Evolutionary conservation across 2,329 filamentous ascomycete genomes (phyloP).

Genomic region (Exophiala bonariae): DNA sequence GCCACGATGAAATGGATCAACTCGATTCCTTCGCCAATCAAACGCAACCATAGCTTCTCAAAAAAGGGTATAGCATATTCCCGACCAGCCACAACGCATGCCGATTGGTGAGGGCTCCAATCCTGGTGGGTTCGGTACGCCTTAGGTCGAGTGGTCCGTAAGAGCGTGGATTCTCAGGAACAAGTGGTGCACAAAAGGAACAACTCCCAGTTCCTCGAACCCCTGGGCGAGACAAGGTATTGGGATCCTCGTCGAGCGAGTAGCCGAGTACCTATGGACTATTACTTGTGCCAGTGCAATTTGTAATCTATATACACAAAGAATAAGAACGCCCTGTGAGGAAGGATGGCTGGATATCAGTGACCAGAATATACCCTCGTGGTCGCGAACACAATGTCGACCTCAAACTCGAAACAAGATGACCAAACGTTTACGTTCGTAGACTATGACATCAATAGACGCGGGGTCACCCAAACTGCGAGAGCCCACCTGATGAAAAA

Average conservation of each 20-base stretch:
- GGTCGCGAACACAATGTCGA: conserved; percentile 10
- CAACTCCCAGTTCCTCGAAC: neutral
- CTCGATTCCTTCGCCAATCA: conserved; percentile 10
- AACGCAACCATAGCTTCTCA: conserved; percentile 16
- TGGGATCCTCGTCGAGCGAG: no score
- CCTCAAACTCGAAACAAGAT: conserved; percentile 5
- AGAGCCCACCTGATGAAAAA: conserved; percentile 22
- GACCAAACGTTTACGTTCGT: conserved; percentile 20
- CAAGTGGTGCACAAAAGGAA: no score
- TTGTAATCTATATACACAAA: conserved; percentile 1
- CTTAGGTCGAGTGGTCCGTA: no score
- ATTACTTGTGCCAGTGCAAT: no score
- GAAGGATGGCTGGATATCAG: no score
- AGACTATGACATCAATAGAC: conserved; percentile 21
- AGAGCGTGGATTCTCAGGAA: no score
- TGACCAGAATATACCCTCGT: no score
- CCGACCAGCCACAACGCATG: neutral
- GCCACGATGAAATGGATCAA: neutral
- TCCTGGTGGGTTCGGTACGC: no score
- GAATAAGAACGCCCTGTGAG: neutral
- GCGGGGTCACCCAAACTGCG: conserved; percentile 19
- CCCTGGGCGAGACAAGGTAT: no score
- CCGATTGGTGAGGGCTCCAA: no score
- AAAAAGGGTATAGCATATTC: conserved; percentile 13
- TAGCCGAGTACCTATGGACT: no score